Percentiles rank a stretch among this genome's conserved stretches.
Conservation (phyloP, 2,329 filamentous ascomycete species). For the Epichloe bromicola region DNA sequence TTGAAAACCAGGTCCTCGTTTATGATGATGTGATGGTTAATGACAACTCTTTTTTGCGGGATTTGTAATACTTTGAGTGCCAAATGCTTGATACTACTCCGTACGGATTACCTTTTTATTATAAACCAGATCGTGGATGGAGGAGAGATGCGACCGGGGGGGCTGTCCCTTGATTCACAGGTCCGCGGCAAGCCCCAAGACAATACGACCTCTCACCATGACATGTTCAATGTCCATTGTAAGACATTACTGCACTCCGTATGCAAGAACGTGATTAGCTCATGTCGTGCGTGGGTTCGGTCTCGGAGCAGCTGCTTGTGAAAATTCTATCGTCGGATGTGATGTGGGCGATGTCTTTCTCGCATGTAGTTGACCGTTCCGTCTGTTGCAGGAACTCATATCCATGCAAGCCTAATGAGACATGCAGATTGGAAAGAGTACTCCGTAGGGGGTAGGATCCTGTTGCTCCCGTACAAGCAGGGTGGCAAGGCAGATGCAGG, state of each 20-base stretch:
- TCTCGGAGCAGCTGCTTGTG: not conserved
- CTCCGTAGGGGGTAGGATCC: too few relatives aligned
- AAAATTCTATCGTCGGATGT: not conserved
- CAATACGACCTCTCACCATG: not conserved
- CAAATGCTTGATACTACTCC: too few relatives aligned
- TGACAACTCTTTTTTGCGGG: too few relatives aligned
- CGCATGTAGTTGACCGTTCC: not conserved
- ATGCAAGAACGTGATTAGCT: not conserved
- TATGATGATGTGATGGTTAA: not conserved
- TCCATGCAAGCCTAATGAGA: slow-evolving; percentile 3
- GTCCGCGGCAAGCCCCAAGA: not conserved
- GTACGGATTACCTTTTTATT: too few relatives aligned
- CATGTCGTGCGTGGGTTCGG: not conserved
- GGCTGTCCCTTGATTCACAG: too few relatives aligned
- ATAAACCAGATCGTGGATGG: too few relatives aligned
- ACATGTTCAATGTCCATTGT: not conserved
- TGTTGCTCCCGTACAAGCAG: too few relatives aligned
- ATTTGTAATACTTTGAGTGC: too few relatives aligned
- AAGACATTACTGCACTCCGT: too few relatives aligned
- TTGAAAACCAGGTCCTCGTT: not conserved
- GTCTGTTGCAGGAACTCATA: slow-evolving; percentile 3
- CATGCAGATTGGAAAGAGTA: not conserved
- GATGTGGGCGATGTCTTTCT: not conserved
- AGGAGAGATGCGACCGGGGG: too few relatives aligned
- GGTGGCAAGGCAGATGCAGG: too few relatives aligned